Evolutionary conservation across 768 basidiomycete genomes (phyloP).

Genomic region (Candolleomyces aberdarensis): DNA sequence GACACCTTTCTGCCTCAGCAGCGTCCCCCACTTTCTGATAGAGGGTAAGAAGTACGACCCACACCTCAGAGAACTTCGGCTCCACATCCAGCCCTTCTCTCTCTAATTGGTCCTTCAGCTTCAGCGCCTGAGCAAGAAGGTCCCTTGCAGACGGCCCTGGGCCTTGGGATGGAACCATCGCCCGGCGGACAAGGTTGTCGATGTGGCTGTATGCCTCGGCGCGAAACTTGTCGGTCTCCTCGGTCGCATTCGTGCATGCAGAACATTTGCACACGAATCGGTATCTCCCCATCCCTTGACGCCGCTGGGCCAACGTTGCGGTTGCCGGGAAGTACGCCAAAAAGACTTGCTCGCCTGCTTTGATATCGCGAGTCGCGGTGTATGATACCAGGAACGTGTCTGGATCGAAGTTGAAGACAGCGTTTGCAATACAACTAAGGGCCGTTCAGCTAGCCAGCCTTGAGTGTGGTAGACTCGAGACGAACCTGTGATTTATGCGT

Average conservation of each 20-base stretch:
- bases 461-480: background rate
- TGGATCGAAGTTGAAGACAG: slow-evolving; percentile 22
- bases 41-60: background rate
- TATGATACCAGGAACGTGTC: slow-evolving; percentile 28
- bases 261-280: slow-evolving; percentile 24
- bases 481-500: slow-evolving; percentile 36
- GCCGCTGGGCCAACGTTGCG: slow-evolving; percentile 18
- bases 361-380: slow-evolving; percentile 23
- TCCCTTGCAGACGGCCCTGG: background rate
- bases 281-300: slow-evolving; percentile 24
- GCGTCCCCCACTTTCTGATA: background rate
- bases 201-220: slow-evolving; percentile 1
- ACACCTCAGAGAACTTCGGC: background rate
- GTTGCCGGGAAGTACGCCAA: slow-evolving; percentile 23
- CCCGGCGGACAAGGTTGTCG: background rate
- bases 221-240: slow-evolving; percentile 20
- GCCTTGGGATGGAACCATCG: background rate
- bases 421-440: slow-evolving; percentile 29
- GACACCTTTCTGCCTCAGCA: background rate
- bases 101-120: background rate
- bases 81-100: background rate
- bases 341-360: slow-evolving; percentile 28
- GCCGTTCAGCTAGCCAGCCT: background rate
- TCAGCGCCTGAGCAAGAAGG: background rate
- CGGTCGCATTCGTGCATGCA: slow-evolving; percentile 20